Base-by-base conservation (phyloP, 495 filamentous ascomycete species). In the Cercophora scortea region DNA sequence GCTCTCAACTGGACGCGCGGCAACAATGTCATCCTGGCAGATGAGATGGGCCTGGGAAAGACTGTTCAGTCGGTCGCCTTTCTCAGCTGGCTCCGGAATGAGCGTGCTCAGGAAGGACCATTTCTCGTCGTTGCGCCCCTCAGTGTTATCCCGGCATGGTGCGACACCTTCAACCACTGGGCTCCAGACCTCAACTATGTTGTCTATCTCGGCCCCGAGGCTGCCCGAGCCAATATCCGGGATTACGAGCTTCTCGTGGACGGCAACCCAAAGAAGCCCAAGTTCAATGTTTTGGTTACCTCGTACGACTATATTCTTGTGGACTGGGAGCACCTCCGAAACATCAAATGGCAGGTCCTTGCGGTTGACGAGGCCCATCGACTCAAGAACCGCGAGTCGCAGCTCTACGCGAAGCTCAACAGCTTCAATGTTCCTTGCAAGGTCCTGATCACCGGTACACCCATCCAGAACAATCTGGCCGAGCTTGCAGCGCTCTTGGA, bases 21-120 rank as follows among this genome's bases (percentile, higher is more conserved):
- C 42, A 88, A 89, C 59, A 97, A 96, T 60, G 91, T 96, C 56
- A 95, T 99, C 48, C 77, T 99, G 12, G 93, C 93, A 11, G 93
- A 99, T 59, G 93, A 99, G 64, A 99, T 99, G 93, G 93, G 93
- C 50, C 76, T 99, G 32, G 93, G 93, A 19, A 99, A 99, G 73
- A 99, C 93, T 1, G 92, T 99, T 3, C 93, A 99, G 68, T 96
- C 92, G 1, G 90, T 99, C 17, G 78, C 93, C 0, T 97, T 97
- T 67, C 85, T 96, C 74, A 96, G 92, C 64, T 97, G 94, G 91
- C 78, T 99, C 54, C 86, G 90, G n/a, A 91, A 96, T 71, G 85
- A 89, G 42, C 77, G 92, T 50, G 76, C 76, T 45, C 94, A 97
- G 61, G 84, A 97, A 69, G 93, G 93, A 0, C 93, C 93, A 0